A percentile compares a stretch with the other conserved stretches of the same genome.
These are phyloP conservation scores for Chrysopogon serrulatus DNA, from an alignment of 176 grass and related monocot species.

Conservation along the genomic window DNA sequence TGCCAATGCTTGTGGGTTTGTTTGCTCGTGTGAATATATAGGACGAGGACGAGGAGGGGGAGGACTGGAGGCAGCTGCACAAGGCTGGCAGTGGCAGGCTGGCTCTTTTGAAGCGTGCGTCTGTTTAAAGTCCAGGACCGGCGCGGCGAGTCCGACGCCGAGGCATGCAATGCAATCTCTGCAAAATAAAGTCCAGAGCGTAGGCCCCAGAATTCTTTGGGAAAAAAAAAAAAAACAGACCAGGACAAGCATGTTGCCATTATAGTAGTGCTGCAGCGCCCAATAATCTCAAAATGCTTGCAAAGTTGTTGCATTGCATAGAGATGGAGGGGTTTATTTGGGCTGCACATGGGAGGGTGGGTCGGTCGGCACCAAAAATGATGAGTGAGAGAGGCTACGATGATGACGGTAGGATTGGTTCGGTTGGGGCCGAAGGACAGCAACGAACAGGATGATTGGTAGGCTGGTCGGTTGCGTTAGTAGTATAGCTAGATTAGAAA, in stretches of 20 bases:
- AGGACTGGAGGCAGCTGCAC: background rate
- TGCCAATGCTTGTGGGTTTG: background rate
- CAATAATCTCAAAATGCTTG: background rate
- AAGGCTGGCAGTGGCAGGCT: background rate
- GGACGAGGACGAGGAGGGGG: background rate
- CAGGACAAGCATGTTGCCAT: slow-evolving; percentile 17
- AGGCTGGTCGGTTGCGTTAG: slow-evolving; percentile 16
- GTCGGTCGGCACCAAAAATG: slow-evolving; percentile 26
- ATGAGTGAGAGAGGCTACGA: slow-evolving; percentile 5
- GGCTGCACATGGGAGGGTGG: slow-evolving; percentile 32
- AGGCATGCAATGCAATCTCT: slow-evolving; percentile 24
- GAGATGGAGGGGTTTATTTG: background rate
- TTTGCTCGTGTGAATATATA: background rate
- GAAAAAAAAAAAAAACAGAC: background rate
- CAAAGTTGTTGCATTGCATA: background rate
- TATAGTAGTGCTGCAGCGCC: background rate
- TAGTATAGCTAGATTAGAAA: background rate
- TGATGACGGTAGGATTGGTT: background rate
- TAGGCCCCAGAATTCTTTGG: background rate
- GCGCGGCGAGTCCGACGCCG: slow-evolving; percentile 25
- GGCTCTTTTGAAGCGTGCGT: slow-evolving; percentile 67
- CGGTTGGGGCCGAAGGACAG: background rate
- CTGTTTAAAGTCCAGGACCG: slow-evolving; percentile 33
- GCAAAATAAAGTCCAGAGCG: slow-evolving; percentile 20
- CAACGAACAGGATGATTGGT: slow-evolving; percentile 39